phyloP scores from a whole-genome alignment of 164 flowering plant genomes.

The Sextonia rubra region DNA sequence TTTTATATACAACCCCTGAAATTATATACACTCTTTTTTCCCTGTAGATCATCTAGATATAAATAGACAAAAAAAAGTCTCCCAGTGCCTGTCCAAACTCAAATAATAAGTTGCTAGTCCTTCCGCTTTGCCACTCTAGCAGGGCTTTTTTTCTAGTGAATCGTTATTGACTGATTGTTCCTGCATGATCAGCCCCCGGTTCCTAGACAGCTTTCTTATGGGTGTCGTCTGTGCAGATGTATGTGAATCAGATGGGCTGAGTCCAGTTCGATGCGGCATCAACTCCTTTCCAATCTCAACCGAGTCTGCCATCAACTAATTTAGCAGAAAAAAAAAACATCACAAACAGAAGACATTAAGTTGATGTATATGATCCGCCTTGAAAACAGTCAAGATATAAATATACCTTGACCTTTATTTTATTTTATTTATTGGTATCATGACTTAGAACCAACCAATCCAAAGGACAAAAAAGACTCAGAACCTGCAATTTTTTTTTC shows the following conservation, averaged over 20 bases:
- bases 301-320: conserved; percentile 26
- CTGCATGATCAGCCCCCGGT: conserved; percentile 27
- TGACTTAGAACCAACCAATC: too few species aligned
- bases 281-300: conserved; percentile 32
- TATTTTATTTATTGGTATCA: too few species aligned
- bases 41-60: not conserved
- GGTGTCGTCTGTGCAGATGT: conserved; percentile 20
- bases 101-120: conserved; percentile 30
- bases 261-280: conserved; percentile 27
- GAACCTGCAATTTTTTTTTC: too few species aligned
- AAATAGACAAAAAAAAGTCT: not conserved
- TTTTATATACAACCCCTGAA: not conserved
- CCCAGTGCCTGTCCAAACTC: not conserved
- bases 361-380: too few species aligned
- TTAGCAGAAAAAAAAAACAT: not conserved
- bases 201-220: conserved; percentile 26
- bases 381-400: too few species aligned
- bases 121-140: conserved; percentile 20
- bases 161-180: conserved; percentile 55
- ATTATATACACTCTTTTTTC: not conserved
- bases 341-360: not conserved
- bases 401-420: too few species aligned
- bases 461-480: too few species aligned
- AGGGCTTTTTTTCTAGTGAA: conserved; percentile 37
- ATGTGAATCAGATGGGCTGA: not conserved